These are phyloP conservation scores for Dactylorhiza incarnata DNA, from an alignment of 106 monocot species.

Conservation along the genomic window DNA sequence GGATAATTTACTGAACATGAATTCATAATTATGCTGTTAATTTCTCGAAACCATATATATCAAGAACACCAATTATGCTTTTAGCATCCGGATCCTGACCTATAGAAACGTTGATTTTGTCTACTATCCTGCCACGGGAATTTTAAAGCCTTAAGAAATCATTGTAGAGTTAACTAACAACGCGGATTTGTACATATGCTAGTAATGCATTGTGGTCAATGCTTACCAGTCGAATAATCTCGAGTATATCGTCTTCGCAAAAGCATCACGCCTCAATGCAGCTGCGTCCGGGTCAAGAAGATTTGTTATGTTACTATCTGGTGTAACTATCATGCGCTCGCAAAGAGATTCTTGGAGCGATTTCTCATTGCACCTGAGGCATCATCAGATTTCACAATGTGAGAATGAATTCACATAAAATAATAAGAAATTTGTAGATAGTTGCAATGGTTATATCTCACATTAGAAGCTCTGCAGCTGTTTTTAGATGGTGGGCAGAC, in stretches of 20 bases:
- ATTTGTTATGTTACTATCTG: conserved; percentile 93
- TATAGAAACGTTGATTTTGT: conserved; percentile 91
- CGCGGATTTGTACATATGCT: neutral
- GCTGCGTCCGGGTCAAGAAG: conserved; percentile 84
- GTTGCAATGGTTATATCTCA: conserved; percentile 9
- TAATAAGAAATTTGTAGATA: neutral
- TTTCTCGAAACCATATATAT: conserved; percentile 95
- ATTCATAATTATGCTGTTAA: no score
- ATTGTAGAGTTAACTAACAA: neutral
- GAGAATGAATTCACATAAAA: neutral
- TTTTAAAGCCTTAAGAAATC: neutral
- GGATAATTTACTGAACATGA: no score
- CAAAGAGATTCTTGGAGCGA: conserved; percentile 64
- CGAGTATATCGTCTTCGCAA: conserved; percentile 90
- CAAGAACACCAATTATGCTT: conserved; percentile 88
- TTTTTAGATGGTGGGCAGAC: conserved; percentile 57
- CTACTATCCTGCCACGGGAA: conserved; percentile 71
- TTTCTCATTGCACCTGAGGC: conserved; percentile 59
- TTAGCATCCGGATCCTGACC: conserved; percentile 81
- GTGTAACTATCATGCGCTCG: conserved; percentile 83
- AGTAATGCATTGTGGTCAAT: neutral
- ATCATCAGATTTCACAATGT: conserved; percentile 9
- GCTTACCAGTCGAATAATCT: conserved; percentile 89
- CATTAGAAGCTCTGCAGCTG: conserved; percentile 80
- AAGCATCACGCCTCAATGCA: conserved; percentile 70